These are phyloP conservation scores for Exophiala spinifera DNA, from an alignment of 2,329 filamentous ascomycete genomes.

Conservation along the genomic window DNA sequence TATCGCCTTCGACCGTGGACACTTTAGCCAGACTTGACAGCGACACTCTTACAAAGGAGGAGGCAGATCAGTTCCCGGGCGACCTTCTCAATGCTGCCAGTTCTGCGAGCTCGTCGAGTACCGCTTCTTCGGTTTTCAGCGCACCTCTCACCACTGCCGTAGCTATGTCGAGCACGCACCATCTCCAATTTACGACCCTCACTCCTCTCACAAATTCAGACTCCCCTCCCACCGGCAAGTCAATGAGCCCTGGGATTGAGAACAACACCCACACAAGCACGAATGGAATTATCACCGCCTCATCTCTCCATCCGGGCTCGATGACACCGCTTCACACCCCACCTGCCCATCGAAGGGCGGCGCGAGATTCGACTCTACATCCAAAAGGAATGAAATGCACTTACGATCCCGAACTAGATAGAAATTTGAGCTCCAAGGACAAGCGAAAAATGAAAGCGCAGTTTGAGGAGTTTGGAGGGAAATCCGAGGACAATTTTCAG, in stretches of 20 bases:
- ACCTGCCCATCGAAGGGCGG: slow-evolving; percentile 46
- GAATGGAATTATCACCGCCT: slow-evolving; percentile 28
- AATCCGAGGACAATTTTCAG: slow-evolving; percentile 72
- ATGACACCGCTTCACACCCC: slow-evolving; percentile 44
- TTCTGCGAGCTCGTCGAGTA: slow-evolving; percentile 70
- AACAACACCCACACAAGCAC: slow-evolving; percentile 8
- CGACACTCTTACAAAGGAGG: slow-evolving; percentile 33
- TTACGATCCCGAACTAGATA: slow-evolving; percentile 64
- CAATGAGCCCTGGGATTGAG: slow-evolving; percentile 49
- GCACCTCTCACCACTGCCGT: slow-evolving; percentile 48
- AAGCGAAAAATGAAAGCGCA: slow-evolving; percentile 48
- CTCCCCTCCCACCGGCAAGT: slow-evolving; percentile 59
- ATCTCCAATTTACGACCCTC: slow-evolving; percentile 51
- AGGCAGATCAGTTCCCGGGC: slow-evolving; percentile 45
- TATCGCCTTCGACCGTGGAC: slow-evolving; percentile 7
- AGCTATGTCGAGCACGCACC: slow-evolving; percentile 55
- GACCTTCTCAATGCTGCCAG: slow-evolving; percentile 69
- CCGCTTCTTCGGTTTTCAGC: slow-evolving; percentile 70
- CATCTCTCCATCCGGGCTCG: slow-evolving; percentile 33
- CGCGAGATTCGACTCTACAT: slow-evolving; percentile 50
- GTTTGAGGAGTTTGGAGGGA: slow-evolving; percentile 52
- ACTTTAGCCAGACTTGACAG: slow-evolving; percentile 27
- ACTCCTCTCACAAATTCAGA: slow-evolving; percentile 66
- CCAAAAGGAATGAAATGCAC: slow-evolving; percentile 57
- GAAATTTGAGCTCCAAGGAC: slow-evolving; percentile 56